phyloP scores from a whole-genome alignment of 2,329 filamentous ascomycete genomes.

The Penicillium crustosum region DNA sequence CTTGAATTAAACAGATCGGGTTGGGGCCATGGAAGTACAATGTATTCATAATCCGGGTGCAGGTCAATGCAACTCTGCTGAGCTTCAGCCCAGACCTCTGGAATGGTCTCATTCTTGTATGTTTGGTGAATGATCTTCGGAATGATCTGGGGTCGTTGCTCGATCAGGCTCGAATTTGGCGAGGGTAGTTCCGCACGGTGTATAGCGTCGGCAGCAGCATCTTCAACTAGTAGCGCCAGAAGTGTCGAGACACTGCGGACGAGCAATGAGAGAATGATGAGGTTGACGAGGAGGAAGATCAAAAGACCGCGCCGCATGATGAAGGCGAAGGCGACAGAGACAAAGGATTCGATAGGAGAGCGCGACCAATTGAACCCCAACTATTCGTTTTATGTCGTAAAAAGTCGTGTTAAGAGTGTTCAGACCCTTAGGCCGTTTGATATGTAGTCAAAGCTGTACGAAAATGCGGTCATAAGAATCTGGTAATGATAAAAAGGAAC shows the following conservation, averaged over 20 bases:
- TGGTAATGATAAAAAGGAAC: neutral
- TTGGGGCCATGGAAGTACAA: constrained; percentile 46
- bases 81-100: constrained; percentile 63
- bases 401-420: neutral
- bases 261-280: constrained; percentile 63
- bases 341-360: neutral
- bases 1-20: neutral
- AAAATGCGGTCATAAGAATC: neutral
- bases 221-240: constrained; percentile 67
- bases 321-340: constrained; percentile 16
- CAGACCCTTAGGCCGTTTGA: neutral
- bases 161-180: constrained; percentile 60
- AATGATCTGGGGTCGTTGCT: constrained; percentile 60
- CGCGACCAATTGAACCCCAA: neutral
- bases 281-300: constrained; percentile 65
- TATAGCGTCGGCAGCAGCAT: constrained; percentile 67
- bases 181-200: constrained; percentile 64
- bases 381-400: neutral
- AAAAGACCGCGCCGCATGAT: constrained; percentile 61
- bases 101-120: constrained; percentile 69
- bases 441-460: neutral
- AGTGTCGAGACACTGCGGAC: constrained; percentile 69
- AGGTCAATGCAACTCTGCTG: constrained; percentile 66
- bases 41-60: constrained; percentile 73
- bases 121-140: constrained; percentile 79